A percentile compares a stretch with the other conserved stretches of the same genome.
Evolutionary conservation across 164 flowering plant genomes (phyloP).

Genomic region (Stephania yunnanensis): DNA sequence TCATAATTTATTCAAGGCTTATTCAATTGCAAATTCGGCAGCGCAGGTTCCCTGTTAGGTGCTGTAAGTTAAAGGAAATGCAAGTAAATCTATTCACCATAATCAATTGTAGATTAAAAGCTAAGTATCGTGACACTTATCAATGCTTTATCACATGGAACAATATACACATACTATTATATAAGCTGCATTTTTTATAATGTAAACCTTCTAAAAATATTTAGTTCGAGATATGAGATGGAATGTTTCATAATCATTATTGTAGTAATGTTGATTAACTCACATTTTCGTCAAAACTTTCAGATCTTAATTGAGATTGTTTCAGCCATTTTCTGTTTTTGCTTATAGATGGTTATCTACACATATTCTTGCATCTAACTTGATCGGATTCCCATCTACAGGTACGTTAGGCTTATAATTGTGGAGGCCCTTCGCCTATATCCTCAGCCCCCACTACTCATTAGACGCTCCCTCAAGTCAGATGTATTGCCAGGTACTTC

Average conservation of each 20-base stretch:
- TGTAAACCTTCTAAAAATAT: not conserved
- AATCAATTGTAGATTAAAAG: not conserved
- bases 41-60: not conserved
- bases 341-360: not conserved
- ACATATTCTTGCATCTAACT: not conserved
- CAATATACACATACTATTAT: not conserved
- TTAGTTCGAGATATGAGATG: not conserved
- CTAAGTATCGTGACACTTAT: not conserved
- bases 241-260: not conserved
- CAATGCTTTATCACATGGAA: not conserved
- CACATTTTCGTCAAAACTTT: not conserved
- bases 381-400: slow-evolving; percentile 19
- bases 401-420: slow-evolving; percentile 82
- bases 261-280: too few relatives aligned
- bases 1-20: too few relatives aligned
- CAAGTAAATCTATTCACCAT: not conserved
- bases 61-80: not conserved
- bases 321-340: not conserved
- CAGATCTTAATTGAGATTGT: not conserved
- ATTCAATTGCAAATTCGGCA: not conserved
- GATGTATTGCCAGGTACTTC: slow-evolving; percentile 82
- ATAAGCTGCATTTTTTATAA: not conserved
- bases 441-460: slow-evolving; percentile 97
- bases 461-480: slow-evolving; percentile 79
- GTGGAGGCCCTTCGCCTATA: slow-evolving; percentile 86